Evolutionary conservation across 2,329 filamentous ascomycete genomes (phyloP), one percentile per base, ranked within the genome.

Genomic region (Fusarium sacchari): DNA sequence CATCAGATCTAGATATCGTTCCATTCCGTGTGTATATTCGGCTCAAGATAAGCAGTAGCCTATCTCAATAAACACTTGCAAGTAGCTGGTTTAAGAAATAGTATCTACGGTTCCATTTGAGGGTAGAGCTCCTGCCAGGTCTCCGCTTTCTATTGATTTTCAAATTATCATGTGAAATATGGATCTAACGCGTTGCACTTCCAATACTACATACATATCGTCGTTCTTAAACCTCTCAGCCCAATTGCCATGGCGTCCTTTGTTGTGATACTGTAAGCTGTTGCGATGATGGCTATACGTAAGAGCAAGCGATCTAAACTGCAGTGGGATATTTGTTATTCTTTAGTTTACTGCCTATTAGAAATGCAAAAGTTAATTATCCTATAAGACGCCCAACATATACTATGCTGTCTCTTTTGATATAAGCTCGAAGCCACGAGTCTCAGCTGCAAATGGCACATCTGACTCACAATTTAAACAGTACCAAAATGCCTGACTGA

Each of bases 51-150:
- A 28, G 12, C 12, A 50, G 3, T 34, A 7, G 7, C 47, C 22
- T 10, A 4, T 24, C 18, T 1, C 3, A 50, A 24, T 50, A 20
- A n/a, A 50, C 1, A 34, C 4, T 34, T 14, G 1, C 22, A 24
- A 34, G 30, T 24, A 34, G 47, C 22, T 18, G 5, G 5, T 2
- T 24, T 3, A 10, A 6, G 5, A 2, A 15, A 47, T 15, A n/a
- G n/a, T n/a, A n/a, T n/a, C n/a, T n/a, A n/a, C n/a, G 2, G 6
- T n/a, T 30, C 9, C 4, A 4, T 17, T 17, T 20, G 9, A 6
- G 10, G 7, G 4, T 0, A 6, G 17, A 3, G 26, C 26, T 12
- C 3, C 1, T 47, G 4, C 10, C 20, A 17, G 3, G 0, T 9
- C 9, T 30, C 20, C 9, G 9, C 10, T 47, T 47, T n/a, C 4